A percentile compares a stretch with the other conserved stretches of the same genome.
Evolutionary conservation across 2,329 filamentous ascomycete species (phyloP).

Genomic region (Aspergillus novofumigatus): DNA sequence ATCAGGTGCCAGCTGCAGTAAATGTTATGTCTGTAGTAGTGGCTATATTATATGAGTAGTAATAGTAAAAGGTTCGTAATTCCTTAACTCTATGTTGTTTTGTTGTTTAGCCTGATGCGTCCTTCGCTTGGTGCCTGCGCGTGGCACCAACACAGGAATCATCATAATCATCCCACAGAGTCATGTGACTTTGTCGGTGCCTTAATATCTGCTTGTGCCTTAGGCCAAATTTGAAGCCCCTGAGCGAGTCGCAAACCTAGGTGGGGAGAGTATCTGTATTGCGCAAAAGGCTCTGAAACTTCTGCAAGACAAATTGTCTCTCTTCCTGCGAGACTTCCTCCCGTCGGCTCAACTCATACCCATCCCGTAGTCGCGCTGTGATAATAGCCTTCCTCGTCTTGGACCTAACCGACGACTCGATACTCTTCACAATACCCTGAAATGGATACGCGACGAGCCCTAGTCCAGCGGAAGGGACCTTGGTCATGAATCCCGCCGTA

Average conservation of each 20-base stretch:
- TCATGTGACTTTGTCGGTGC: too few relatives aligned
- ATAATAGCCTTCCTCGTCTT: slow-evolving; percentile 22
- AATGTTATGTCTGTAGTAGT: background rate
- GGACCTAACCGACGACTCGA: slow-evolving; percentile 22
- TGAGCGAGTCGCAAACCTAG: too few relatives aligned
- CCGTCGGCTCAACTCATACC: background rate
- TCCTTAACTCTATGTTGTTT: background rate
- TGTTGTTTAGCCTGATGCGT: background rate
- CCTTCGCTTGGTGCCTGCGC: background rate
- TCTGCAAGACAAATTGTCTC: background rate
- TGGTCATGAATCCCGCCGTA: slow-evolving; percentile 17
- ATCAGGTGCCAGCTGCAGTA: background rate
- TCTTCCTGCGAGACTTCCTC: background rate
- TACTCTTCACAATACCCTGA: slow-evolving; percentile 30
- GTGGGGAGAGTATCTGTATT: background rate
- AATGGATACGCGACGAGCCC: slow-evolving; percentile 31
- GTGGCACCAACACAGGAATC: background rate
- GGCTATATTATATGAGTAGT: background rate
- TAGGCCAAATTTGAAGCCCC: too few relatives aligned
- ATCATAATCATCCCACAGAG: too few relatives aligned
- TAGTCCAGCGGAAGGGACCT: slow-evolving; percentile 21
- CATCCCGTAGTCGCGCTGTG: slow-evolving; percentile 20
- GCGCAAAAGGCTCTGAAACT: background rate
- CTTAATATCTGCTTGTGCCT: too few relatives aligned
- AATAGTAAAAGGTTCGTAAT: background rate